Conservation (phyloP, 768 basidiomycete genomes). For the Tricholoma flavovirens region DNA sequence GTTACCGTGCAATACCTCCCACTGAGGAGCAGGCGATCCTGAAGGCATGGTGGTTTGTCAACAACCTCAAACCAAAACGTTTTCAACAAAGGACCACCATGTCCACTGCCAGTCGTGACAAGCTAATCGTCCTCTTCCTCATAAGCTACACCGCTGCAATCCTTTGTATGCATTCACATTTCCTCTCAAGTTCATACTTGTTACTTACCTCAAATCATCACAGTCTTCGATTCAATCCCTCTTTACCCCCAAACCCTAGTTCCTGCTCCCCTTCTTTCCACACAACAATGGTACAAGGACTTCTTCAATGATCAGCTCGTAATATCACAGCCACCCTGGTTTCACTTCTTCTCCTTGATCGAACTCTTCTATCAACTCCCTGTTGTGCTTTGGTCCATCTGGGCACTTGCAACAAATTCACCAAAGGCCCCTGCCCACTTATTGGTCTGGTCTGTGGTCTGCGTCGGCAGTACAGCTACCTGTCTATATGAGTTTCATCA, state of each 20-base stretch:
- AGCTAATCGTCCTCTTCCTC: constrained; percentile 14
- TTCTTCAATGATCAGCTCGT: constrained; percentile 20
- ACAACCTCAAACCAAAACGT: background rate
- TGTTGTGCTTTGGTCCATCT: constrained; percentile 15
- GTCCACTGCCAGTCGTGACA: constrained; percentile 5
- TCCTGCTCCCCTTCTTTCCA: constrained; percentile 12
- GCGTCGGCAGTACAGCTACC: constrained; percentile 16
- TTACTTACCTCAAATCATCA: too few species aligned
- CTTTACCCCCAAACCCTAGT: constrained; percentile 15
- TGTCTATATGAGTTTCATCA: constrained; percentile 19
- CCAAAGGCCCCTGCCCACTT: constrained; percentile 15
- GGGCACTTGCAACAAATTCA: constrained; percentile 16
- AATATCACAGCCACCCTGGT: constrained; percentile 17
- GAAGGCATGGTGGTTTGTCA: background rate
- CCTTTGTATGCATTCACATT: constrained; percentile 8
- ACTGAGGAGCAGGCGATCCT: constrained; percentile 9
- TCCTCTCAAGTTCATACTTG: background rate
- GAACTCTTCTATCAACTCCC: constrained; percentile 19
- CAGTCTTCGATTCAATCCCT: constrained; percentile 17
- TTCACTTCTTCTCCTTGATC: constrained; percentile 16
- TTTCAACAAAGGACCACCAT: too few species aligned
- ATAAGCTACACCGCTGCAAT: constrained; percentile 14
- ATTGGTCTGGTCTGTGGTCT: constrained; percentile 15
- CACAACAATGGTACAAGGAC: constrained; percentile 14
- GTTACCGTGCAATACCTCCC: constrained; percentile 6